Evolutionary conservation across 208 protist species (phyloP).

Genomic region (Herpetomonas muscarum): DNA sequence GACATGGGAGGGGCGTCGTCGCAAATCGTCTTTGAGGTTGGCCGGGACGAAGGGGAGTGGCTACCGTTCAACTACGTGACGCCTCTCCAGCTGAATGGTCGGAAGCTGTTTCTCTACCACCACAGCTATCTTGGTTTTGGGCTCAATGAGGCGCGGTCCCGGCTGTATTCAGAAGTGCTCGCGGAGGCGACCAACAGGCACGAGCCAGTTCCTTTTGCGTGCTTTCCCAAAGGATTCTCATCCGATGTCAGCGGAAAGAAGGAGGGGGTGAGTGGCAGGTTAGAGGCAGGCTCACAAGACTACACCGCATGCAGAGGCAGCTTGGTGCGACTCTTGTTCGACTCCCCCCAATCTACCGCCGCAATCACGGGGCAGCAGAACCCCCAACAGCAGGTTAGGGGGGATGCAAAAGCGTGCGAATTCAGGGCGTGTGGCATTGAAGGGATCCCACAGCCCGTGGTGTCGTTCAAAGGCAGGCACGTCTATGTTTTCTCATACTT

Average conservation of each 20-base stretch:
- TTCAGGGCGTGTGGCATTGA: conserved; percentile 35
- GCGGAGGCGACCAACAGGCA: background rate
- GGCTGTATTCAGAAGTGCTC: conserved; percentile 8
- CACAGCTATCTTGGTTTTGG: conserved; percentile 82
- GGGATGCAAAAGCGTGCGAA: conserved; percentile 12
- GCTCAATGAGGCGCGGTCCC: conserved; percentile 51
- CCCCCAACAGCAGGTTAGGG: background rate
- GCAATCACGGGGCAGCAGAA: background rate
- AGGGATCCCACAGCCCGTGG: conserved; percentile 47
- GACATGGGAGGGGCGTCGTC: conserved; percentile 83
- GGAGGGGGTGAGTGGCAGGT: background rate
- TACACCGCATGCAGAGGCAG: background rate
- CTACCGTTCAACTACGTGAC: conserved; percentile 39
- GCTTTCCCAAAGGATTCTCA: background rate
- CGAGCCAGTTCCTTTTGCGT: background rate
- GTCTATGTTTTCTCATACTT: conserved; percentile 78
- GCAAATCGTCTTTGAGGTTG: conserved; percentile 68
- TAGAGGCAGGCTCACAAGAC: background rate
- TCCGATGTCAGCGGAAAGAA: background rate
- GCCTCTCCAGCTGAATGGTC: conserved; percentile 4
- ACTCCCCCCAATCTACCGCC: too few species aligned
- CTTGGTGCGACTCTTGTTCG: too few species aligned
- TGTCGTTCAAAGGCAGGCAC: conserved; percentile 4
- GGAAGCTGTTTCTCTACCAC: conserved; percentile 39
- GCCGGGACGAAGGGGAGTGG: conserved; percentile 19